Evolutionary conservation across 148 eudicot genomes (phyloP).

Genomic region (Arctostaphylos glauca): DNA sequence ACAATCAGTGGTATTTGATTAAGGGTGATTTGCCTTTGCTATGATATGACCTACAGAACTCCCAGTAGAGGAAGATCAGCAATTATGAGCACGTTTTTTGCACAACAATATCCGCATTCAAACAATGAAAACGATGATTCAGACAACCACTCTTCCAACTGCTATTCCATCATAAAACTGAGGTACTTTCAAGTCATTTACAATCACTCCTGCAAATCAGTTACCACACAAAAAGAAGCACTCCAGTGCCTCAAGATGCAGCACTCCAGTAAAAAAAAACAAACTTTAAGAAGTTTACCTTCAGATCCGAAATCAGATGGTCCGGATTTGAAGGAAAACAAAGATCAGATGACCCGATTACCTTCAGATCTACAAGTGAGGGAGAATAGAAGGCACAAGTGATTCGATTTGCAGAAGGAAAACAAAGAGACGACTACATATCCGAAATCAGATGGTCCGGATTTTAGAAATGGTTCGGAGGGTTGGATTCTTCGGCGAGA

Average conservation of each 20-base stretch:
- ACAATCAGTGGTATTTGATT: neutral
- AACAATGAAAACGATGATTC: conserved; percentile 1
- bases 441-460: conserved; percentile 25
- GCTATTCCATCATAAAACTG: neutral
- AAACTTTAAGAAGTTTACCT: no score
- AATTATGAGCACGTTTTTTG: neutral
- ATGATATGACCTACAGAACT: neutral
- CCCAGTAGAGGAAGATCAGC: neutral
- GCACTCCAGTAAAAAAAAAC: no score
- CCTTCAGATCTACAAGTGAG: neutral
- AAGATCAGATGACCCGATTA: no score
- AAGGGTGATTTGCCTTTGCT: neutral
- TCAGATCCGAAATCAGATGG: no score
- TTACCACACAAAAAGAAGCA: neutral
- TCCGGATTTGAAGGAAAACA: no score
- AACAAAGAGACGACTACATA: conserved; percentile 26
- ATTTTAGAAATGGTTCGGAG: neutral
- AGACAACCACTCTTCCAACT: neutral
- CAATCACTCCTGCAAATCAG: conserved; percentile 16
- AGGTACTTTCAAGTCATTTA: neutral
- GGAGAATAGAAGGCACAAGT: neutral
- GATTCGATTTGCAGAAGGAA: neutral
- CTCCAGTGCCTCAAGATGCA: neutral
- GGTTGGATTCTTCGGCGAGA: neutral
- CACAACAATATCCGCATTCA: neutral